Evolutionary conservation across 805 yeast genomes (phyloP), one percentile per base, ranked within the genome.

Genomic region (Ogataea trehaloabstinens): DNA sequence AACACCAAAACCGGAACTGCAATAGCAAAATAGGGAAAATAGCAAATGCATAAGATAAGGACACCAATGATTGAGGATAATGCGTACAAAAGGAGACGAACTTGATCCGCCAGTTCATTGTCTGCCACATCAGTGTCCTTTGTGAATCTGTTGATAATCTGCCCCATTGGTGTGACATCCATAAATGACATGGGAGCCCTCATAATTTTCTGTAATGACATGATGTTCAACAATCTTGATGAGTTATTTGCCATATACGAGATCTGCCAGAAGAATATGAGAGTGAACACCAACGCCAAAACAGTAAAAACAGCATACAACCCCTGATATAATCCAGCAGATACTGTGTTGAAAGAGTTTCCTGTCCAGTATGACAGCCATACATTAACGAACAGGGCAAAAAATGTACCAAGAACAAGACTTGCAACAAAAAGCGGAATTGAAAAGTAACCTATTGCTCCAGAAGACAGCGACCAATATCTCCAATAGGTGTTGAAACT

Each of bases 111-210:
- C 49, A 86, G 66, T 58, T 83, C 90, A 55, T 85, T 85, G 53
- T 87, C 95, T 57, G 85, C 66, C 5, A 80, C 79, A 56, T 87
- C 95, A 0, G 91, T 83, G 58, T 87, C 96, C 45, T 86, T 86
- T 1, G 95, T 86, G 61, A 87, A 87, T 48, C 95, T 69, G 61
- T 86, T 88, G 55, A 88, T 66, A 40, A 88, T 78, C 51, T 95
- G 71, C 3, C 96, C 96, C 71, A 85, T 73, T 22, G 96, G 96
- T 0, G 95, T 84, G 3, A 86, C 78, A 53, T 88, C 96, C 63
- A 87, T 73, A 58, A 78, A 87, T 0, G 79, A 61, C 91, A 86
- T 87, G 34, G 95, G 95, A 0, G 93, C 80, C 44, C 78, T 80
- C 51, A 88, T 66, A 4, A 88, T 70, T 25, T 69, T 73, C 22